Evolutionary conservation across 805 yeast species (phyloP).

Genomic region (Martiniozyma abietophila): DNA sequence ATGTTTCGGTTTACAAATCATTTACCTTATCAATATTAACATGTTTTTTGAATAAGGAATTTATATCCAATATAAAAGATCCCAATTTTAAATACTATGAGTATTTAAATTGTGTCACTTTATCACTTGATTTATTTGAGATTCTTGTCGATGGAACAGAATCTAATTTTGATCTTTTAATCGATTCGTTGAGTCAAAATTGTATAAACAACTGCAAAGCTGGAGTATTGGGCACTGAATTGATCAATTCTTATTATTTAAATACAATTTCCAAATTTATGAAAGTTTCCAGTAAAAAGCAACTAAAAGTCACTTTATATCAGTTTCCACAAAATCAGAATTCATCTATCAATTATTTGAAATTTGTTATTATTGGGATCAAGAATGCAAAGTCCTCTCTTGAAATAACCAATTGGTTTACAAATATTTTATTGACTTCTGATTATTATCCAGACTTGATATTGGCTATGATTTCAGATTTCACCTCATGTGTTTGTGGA

Average conservation of each 20-base stretch:
- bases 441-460: constrained; percentile 21
- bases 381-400: constrained; percentile 14
- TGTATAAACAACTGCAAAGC: constrained; percentile 8
- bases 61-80: constrained; percentile 14
- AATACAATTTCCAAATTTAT: constrained; percentile 17
- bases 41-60: constrained; percentile 32
- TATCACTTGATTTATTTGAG: constrained; percentile 36
- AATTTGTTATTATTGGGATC: constrained; percentile 22
- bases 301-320: constrained; percentile 12
- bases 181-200: constrained; percentile 11
- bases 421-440: constrained; percentile 16
- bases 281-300: constrained; percentile 19
- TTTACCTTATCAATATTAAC: constrained; percentile 37
- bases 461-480: constrained; percentile 16
- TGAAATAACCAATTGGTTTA: constrained; percentile 23
- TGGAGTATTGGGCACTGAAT: too few species aligned
- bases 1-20: constrained; percentile 53
- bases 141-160: constrained; percentile 51
- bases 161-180: constrained; percentile 33
- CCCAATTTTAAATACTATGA: constrained; percentile 17
- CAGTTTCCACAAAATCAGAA: constrained; percentile 8
- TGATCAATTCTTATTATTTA: constrained; percentile 17
- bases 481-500: constrained; percentile 22
- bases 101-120: constrained; percentile 31
- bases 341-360: constrained; percentile 14